Evolutionary conservation across 768 basidiomycete species (phyloP).

Genomic region (Lepiota venenata): DNA sequence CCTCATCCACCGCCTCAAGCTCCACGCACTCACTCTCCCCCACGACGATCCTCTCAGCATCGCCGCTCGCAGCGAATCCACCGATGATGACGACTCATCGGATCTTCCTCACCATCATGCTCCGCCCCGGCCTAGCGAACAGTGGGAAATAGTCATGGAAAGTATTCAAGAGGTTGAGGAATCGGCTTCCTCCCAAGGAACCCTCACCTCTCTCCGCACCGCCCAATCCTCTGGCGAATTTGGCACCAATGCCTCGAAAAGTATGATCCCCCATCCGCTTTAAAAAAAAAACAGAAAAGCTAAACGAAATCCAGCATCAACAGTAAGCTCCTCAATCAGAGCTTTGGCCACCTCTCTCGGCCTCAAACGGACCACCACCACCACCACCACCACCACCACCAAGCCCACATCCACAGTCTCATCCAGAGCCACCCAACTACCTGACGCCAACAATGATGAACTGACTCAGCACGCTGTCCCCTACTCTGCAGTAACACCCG

Average conservation of each 20-base stretch:
- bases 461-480: slow-evolving; percentile 38
- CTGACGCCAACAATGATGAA: slow-evolving; percentile 32
- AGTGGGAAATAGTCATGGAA: slow-evolving; percentile 89
- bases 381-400: not conserved
- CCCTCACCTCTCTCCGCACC: slow-evolving; percentile 44
- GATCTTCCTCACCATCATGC: not conserved
- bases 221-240: slow-evolving; percentile 57
- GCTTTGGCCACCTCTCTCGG: slow-evolving; percentile 75
- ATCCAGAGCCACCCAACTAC: slow-evolving; percentile 14
- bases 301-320: slow-evolving; percentile 40
- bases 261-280: slow-evolving; percentile 28
- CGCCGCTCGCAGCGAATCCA: slow-evolving; percentile 47
- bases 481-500: slow-evolving; percentile 37
- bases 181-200: slow-evolving; percentile 40
- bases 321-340: slow-evolving; percentile 69
- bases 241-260: slow-evolving; percentile 61
- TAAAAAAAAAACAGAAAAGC: not conserved
- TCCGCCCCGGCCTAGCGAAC: slow-evolving; percentile 63
- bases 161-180: slow-evolving; percentile 70
- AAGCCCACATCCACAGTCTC: slow-evolving; percentile 20
- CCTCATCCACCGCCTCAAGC: slow-evolving; percentile 63
- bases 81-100: slow-evolving; percentile 17
- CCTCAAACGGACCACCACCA: slow-evolving; percentile 45
- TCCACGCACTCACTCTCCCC: slow-evolving; percentile 64
- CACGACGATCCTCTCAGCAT: slow-evolving; percentile 52